Percentiles rank a stretch among this genome's conserved stretches.
phyloP scores from a whole-genome alignment of 805 yeast genomes.

The Clavispora carvajalis region DNA sequence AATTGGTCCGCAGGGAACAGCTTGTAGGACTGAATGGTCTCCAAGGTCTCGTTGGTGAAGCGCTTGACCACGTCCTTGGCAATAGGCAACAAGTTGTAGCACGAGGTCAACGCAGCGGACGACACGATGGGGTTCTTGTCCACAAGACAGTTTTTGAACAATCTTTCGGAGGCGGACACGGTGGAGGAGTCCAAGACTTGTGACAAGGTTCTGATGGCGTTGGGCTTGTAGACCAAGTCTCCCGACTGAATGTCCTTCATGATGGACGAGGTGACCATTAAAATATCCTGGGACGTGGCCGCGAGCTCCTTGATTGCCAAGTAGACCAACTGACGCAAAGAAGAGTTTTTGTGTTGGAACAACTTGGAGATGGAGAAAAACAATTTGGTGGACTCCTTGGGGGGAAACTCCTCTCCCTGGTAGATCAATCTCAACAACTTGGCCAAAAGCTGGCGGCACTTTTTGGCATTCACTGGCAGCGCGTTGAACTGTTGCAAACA shows the following conservation, averaged over 20 bases:
- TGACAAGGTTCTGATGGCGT: constrained; percentile 88
- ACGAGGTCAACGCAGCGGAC: constrained; percentile 89
- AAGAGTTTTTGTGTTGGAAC: constrained; percentile 85
- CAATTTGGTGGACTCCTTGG: constrained; percentile 83
- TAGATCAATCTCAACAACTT: constrained; percentile 77
- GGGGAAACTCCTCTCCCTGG: constrained; percentile 82
- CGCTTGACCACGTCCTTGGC: constrained; percentile 90
- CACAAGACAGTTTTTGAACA: constrained; percentile 88
- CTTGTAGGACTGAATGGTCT: constrained; percentile 69
- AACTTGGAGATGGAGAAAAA: constrained; percentile 92
- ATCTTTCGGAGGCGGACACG: constrained; percentile 88
- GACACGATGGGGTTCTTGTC: constrained; percentile 83
- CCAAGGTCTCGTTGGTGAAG: constrained; percentile 92
- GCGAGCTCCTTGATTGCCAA: constrained; percentile 90
- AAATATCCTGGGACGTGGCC: constrained; percentile 77
- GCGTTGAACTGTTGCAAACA: constrained; percentile 90
- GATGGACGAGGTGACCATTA: constrained; percentile 96
- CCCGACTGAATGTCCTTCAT: constrained; percentile 97
- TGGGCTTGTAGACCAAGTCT: constrained; percentile 80
- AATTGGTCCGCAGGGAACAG: constrained; percentile 45
- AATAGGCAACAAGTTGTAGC: constrained; percentile 84
- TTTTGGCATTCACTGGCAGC: constrained; percentile 80
- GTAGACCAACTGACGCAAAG: constrained; percentile 89
- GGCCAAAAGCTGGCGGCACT: constrained; percentile 78
- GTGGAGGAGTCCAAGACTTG: constrained; percentile 87